A percentile compares a stretch with the other conserved stretches of the same genome.
Evolutionary conservation across 2,329 filamentous ascomycete species (phyloP).

Genomic region (Pyrenophora graminea): DNA sequence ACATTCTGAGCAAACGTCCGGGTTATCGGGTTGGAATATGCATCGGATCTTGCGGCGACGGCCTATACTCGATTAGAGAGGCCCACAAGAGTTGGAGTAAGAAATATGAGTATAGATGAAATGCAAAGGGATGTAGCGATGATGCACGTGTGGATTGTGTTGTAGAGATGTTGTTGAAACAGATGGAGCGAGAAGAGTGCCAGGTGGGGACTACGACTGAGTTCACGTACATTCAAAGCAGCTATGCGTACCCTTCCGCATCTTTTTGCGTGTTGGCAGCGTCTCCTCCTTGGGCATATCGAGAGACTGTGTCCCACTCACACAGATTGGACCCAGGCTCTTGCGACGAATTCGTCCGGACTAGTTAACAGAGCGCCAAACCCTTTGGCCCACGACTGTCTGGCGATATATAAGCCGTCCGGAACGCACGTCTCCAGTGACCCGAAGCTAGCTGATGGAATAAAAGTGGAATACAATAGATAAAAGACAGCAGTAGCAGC

Average conservation of each 20-base stretch:
- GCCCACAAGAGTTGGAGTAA: neutral
- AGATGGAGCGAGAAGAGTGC: conserved; percentile 4
- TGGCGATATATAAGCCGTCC: conserved; percentile 11
- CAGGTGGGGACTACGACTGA: conserved; percentile 5
- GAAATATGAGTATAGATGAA: neutral
- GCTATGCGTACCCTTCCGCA: conserved; percentile 51
- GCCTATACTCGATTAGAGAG: conserved; percentile 43
- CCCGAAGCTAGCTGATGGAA: neutral
- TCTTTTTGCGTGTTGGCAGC: conserved; percentile 46
- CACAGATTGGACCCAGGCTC: conserved; percentile 8
- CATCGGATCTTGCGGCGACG: conserved; percentile 57
- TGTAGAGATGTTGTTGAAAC: conserved; percentile 5
- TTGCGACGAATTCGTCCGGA: conserved; percentile 29
- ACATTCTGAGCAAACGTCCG: conserved; percentile 52
- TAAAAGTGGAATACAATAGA: neutral
- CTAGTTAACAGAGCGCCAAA: conserved; percentile 6
- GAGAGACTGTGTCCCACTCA: conserved; percentile 15
- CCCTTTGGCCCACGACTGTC: conserved; percentile 3
- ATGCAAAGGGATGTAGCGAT: conserved; percentile 5
- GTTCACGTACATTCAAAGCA: conserved; percentile 51
- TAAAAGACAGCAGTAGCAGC: neutral
- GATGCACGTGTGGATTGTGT: conserved; percentile 4
- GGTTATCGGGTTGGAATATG: conserved; percentile 48
- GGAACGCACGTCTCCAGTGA: neutral
- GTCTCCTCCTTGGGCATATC: conserved; percentile 45